Evolutionary conservation across 2,329 filamentous ascomycete genomes (phyloP).

Genomic region (Myriosclerotinia curreyana): DNA sequence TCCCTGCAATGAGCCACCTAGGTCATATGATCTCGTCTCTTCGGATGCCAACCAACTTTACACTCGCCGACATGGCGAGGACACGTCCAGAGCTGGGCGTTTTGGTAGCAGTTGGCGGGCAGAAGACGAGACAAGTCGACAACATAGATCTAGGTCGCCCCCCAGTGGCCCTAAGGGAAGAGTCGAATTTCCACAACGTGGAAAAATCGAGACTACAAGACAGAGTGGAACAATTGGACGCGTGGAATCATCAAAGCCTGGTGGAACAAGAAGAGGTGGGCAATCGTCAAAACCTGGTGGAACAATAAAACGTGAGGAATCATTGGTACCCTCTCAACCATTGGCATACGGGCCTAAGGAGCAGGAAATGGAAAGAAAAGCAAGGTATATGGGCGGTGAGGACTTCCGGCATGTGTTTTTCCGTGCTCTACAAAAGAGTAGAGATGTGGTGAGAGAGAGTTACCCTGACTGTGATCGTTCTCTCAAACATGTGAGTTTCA

Average conservation of each 20-base stretch:
- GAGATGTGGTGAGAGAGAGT: conserved; percentile 20
- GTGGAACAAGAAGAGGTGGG: neutral
- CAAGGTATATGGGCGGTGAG: conserved; percentile 17
- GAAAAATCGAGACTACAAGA: neutral
- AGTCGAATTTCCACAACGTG: neutral
- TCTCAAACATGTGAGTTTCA: conserved; percentile 6
- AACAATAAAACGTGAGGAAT: neutral
- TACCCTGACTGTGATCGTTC: conserved; percentile 1
- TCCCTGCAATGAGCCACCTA: conserved; percentile 12
- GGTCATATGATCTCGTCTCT: conserved; percentile 9
- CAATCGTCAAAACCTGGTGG: neutral
- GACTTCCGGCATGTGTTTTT: conserved; percentile 27
- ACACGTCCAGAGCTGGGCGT: neutral
- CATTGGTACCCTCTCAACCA: neutral
- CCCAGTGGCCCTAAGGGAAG: neutral
- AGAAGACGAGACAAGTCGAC: neutral
- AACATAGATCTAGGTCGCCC: conserved; percentile 8
- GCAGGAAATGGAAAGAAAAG: conserved; percentile 27
- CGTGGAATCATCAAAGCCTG: neutral
- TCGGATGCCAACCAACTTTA: neutral
- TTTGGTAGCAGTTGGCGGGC: neutral
- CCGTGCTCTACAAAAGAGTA: conserved; percentile 26
- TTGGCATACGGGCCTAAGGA: conserved; percentile 21
- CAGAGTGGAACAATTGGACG: neutral
- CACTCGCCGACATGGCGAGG: neutral